These are phyloP conservation scores for Pichia sp. DNA, from an alignment of 1,139 yeast genomes.

Conservation along the genomic window DNA sequence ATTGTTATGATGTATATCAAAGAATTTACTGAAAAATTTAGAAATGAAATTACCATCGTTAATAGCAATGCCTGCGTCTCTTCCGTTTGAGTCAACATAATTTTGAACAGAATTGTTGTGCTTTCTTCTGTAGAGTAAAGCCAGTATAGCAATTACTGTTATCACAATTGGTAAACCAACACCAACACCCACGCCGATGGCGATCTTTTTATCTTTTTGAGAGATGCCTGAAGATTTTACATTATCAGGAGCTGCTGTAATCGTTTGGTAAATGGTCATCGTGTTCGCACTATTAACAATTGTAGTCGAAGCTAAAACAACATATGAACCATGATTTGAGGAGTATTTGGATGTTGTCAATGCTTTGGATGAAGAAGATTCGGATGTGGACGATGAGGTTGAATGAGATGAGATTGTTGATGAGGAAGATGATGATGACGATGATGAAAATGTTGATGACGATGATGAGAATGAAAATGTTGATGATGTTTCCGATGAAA, in stretches of 20 bases:
- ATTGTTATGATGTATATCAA: conserved; percentile 19
- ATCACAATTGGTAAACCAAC: conserved; percentile 27
- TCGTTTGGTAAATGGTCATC: conserved; percentile 9
- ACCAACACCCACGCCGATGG: conserved; percentile 41
- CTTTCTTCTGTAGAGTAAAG: conserved; percentile 17
- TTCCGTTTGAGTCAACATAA: conserved; percentile 28
- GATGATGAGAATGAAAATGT: neutral
- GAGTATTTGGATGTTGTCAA: conserved; percentile 12
- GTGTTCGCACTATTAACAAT: conserved; percentile 11
- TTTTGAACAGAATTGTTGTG: conserved; percentile 13
- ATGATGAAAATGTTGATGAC: conserved; percentile 3
- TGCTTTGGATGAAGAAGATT: conserved; percentile 4
- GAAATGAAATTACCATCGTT: conserved; percentile 18
- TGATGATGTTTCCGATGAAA: conserved; percentile 1
- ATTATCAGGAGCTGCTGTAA: conserved; percentile 13
- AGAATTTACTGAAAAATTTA: conserved; percentile 13
- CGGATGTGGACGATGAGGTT: conserved; percentile 2
- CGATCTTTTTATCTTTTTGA: conserved; percentile 33
- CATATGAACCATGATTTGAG: conserved; percentile 7
- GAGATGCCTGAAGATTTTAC: conserved; percentile 28
- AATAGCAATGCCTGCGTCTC: conserved; percentile 23
- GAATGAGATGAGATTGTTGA: conserved; percentile 1
- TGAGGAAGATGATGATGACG: neutral
- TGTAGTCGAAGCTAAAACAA: conserved; percentile 12
- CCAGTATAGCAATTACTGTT: conserved; percentile 13